Percentiles rank a stretch among this genome's conserved stretches.
phyloP scores from a whole-genome alignment of 352 stramenopile genomes.

The Pilasporangium apinafurcum region DNA sequence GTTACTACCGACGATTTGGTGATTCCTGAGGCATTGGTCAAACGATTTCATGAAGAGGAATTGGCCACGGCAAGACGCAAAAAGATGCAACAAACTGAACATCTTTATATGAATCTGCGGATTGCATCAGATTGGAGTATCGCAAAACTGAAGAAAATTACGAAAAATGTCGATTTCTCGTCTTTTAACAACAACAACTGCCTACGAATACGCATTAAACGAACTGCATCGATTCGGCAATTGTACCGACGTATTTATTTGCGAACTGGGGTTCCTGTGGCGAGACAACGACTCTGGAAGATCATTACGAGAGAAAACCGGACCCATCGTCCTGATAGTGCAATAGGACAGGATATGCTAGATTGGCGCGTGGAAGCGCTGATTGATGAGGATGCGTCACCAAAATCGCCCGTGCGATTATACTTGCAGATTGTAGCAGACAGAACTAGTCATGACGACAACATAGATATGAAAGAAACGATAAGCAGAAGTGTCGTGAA shows the following conservation, averaged over 20 bases:
- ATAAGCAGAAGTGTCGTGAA: conserved; percentile 16
- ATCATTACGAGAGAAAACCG: conserved; percentile 83
- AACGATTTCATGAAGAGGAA: conserved; percentile 78
- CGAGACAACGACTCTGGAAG: conserved; percentile 73
- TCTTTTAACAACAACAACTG: conserved; percentile 58
- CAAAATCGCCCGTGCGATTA: conserved; percentile 58
- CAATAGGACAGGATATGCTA: conserved; percentile 34
- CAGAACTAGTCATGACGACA: background rate
- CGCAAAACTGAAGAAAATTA: conserved; percentile 57
- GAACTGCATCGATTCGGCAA: conserved; percentile 43
- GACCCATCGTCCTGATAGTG: conserved; percentile 64
- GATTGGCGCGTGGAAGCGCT: conserved; percentile 41
- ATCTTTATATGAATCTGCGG: conserved; percentile 76
- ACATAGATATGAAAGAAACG: background rate
- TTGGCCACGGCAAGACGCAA: conserved; percentile 60
- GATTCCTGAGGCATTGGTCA: conserved; percentile 47
- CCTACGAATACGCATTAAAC: conserved; percentile 62
- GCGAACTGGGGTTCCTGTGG: conserved; percentile 56
- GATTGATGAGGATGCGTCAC: conserved; percentile 68
- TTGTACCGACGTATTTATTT: conserved; percentile 60
- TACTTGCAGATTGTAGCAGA: conserved; percentile 66
- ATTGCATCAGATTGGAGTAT: conserved; percentile 75
- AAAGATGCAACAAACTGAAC: conserved; percentile 72
- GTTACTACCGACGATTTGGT: conserved; percentile 20
- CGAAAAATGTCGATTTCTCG: conserved; percentile 74